These are phyloP conservation scores for Aurifilum marmelostoma DNA, from an alignment of 2,329 filamentous ascomycete genomes.

Conservation along the genomic window DNA sequence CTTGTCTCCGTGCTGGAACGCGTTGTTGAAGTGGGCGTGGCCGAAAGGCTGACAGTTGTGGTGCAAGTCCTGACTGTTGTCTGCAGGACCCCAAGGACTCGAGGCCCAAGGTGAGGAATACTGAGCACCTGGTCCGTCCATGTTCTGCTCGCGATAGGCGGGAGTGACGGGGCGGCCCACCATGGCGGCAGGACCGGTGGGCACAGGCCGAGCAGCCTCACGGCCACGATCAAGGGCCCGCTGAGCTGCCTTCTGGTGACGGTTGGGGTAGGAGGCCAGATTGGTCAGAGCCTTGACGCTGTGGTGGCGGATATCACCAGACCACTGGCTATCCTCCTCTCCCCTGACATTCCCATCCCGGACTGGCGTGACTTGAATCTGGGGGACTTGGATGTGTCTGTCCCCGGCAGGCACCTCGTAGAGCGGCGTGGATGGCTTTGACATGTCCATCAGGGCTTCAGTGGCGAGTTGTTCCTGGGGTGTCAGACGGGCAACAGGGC, in stretches of 20 bases:
- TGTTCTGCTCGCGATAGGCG: constrained; percentile 26
- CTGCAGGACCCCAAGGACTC: too few species aligned
- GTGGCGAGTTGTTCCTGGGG: constrained; percentile 1
- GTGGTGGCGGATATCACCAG: constrained; percentile 42
- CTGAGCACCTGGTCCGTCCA: background rate
- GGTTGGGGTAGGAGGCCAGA: constrained; percentile 60
- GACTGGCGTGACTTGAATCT: constrained; percentile 12
- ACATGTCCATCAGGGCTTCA: constrained; percentile 11
- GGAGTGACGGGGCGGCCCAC: constrained; percentile 30
- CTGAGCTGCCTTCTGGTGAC: constrained; percentile 56
- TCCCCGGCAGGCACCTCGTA: background rate
- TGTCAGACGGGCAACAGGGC: constrained; percentile 37
- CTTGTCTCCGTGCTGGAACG: background rate
- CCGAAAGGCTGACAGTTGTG: constrained; percentile 21
- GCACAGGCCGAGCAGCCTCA: constrained; percentile 28
- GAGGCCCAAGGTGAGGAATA: background rate
- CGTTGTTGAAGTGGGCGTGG: background rate
- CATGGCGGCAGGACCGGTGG: constrained; percentile 29
- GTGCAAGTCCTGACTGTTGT: too few species aligned
- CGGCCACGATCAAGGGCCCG: constrained; percentile 43
- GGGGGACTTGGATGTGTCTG: constrained; percentile 33
- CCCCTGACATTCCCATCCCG: constrained; percentile 30
- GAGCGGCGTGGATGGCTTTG: background rate
- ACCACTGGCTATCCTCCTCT: constrained; percentile 34
- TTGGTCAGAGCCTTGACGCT: constrained; percentile 55